phyloP scores from a whole-genome alignment of 2,329 filamentous ascomycete genomes.

The Colletotrichum spaethianum region DNA sequence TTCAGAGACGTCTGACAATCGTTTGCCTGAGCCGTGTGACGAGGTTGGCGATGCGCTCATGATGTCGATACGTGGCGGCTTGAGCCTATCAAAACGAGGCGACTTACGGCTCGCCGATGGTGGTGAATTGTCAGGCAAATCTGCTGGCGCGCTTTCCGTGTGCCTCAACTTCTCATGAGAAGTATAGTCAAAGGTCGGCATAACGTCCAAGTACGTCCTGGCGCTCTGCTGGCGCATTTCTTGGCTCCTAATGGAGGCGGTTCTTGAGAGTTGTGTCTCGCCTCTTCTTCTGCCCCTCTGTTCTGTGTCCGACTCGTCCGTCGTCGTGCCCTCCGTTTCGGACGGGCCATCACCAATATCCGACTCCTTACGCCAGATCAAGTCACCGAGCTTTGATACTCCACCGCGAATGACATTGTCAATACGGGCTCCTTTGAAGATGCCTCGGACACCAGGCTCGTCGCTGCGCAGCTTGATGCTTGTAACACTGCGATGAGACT shows the following conservation, averaged over 20 bases:
- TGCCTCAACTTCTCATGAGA: slow-evolving; percentile 39
- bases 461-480: slow-evolving; percentile 63
- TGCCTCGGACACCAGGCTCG: slow-evolving; percentile 73
- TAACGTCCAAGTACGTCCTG: slow-evolving; percentile 65
- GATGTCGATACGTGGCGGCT: slow-evolving; percentile 65
- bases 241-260: slow-evolving; percentile 41
- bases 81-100: slow-evolving; percentile 62
- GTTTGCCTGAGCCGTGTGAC: slow-evolving; percentile 49
- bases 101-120: slow-evolving; percentile 56
- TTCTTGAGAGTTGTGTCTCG: slow-evolving; percentile 44
- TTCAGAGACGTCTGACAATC: slow-evolving; percentile 56
- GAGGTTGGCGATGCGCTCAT: slow-evolving; percentile 57
- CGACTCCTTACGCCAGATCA: slow-evolving; percentile 69
- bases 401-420: slow-evolving; percentile 77
- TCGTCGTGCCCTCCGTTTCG: slow-evolving; percentile 56
- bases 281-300: slow-evolving; percentile 55
- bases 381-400: slow-evolving; percentile 69
- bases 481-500: slow-evolving; percentile 62
- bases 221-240: slow-evolving; percentile 50
- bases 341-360: slow-evolving; percentile 47
- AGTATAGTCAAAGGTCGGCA: slow-evolving; percentile 64
- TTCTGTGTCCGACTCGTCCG: slow-evolving; percentile 66
- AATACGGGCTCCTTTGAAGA: slow-evolving; percentile 84
- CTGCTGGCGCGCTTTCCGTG: slow-evolving; percentile 22
- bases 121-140: slow-evolving; percentile 1